Conservation (phyloP, 1,139 yeast genomes). For the Pneumocystis wakefieldiae region DNA sequence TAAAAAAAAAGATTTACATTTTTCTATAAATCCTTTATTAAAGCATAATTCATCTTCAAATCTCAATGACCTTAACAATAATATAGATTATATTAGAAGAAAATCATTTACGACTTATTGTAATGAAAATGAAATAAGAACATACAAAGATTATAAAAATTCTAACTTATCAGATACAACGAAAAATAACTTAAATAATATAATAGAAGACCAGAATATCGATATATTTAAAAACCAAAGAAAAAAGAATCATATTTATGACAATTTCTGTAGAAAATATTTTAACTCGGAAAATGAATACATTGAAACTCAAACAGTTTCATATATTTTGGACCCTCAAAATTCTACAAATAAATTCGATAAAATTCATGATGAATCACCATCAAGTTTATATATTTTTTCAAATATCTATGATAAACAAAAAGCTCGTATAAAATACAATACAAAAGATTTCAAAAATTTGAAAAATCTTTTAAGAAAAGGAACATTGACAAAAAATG, state of each 20-base stretch:
- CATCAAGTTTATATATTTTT: background rate
- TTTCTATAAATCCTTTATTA: background rate
- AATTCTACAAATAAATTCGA: background rate
- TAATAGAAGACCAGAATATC: background rate
- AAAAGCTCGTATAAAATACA: background rate
- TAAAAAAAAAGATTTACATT: background rate
- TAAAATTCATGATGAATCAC: background rate
- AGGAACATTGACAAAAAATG: background rate
- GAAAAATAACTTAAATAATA: background rate
- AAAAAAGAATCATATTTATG: background rate
- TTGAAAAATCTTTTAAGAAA: background rate
- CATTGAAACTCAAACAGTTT: background rate
- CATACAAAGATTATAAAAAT: background rate
- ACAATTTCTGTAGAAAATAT: background rate
- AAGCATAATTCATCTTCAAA: background rate
- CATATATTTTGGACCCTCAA: background rate
- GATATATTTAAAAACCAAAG: background rate
- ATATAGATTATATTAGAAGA: background rate
- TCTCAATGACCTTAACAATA: background rate
- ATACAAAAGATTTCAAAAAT: background rate
- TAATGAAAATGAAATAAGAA: background rate
- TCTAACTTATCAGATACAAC: background rate
- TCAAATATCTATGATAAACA: background rate
- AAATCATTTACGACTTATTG: background rate
- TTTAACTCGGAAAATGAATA: background rate